phyloP scores from a whole-genome alignment of 2,329 filamentous ascomycete species.

The Monilinia laxa region DNA sequence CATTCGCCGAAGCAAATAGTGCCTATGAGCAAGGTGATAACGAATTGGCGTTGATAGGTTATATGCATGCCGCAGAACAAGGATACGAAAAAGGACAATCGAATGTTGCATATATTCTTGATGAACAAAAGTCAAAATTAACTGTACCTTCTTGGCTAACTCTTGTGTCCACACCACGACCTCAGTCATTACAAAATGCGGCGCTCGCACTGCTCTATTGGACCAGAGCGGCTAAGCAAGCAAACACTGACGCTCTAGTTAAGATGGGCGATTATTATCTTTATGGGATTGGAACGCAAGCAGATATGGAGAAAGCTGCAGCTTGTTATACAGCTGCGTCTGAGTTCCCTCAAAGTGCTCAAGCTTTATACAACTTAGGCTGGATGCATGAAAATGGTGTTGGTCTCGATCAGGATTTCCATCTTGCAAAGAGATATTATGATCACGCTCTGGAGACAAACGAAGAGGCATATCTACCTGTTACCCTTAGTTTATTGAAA shows the following conservation, averaged over 20 bases:
- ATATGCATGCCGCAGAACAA: slow-evolving; percentile 73
- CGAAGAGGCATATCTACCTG: slow-evolving; percentile 88
- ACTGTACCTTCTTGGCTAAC: slow-evolving; percentile 44
- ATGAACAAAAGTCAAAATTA: slow-evolving; percentile 57
- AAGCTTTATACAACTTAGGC: slow-evolving; percentile 93
- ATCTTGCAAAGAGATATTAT: slow-evolving; percentile 94
- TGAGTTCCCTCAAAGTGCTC: slow-evolving; percentile 86
- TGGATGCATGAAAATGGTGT: slow-evolving; percentile 99
- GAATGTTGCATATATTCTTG: slow-evolving; percentile 70
- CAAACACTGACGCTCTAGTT: slow-evolving; percentile 88
- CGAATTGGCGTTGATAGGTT: slow-evolving; percentile 62
- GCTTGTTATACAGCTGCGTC: slow-evolving; percentile 91
- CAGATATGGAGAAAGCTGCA: slow-evolving; percentile 81
- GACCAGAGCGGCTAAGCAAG: slow-evolving; percentile 90
- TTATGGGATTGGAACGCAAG: slow-evolving; percentile 69
- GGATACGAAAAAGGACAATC: slow-evolving; percentile 69
- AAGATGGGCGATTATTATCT: slow-evolving; percentile 99
- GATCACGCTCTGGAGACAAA: slow-evolving; percentile 91
- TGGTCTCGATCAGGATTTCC: slow-evolving; percentile 90
- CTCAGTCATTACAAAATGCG: slow-evolving; percentile 54
- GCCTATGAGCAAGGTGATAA: slow-evolving; percentile 64
- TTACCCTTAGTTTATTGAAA: slow-evolving; percentile 84
- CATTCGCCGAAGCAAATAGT: slow-evolving; percentile 65
- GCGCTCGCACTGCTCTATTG: slow-evolving; percentile 73
- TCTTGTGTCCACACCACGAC: slow-evolving; percentile 41